Conservation (phyloP, 768 basidiomycete genomes). For the Boletus pseudo-olivaceus region DNA sequence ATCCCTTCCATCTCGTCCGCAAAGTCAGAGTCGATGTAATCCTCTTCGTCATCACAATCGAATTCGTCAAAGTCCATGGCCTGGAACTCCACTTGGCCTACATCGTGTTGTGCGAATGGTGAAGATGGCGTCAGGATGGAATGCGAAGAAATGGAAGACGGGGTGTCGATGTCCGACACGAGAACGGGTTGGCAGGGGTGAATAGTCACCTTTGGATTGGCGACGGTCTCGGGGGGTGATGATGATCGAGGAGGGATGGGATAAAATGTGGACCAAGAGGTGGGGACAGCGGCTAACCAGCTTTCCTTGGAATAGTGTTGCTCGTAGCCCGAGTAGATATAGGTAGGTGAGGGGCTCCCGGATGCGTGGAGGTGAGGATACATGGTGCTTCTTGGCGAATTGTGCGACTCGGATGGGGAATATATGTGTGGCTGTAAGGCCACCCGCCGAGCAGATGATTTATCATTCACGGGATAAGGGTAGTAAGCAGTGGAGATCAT, state of each 20-base stretch:
- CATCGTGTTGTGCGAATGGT: slow-evolving; percentile 23
- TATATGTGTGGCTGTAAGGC: slow-evolving; percentile 31
- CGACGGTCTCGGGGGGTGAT: slow-evolving; percentile 10
- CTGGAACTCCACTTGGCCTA: slow-evolving; percentile 8
- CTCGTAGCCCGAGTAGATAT: slow-evolving; percentile 23
- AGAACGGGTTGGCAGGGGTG: slow-evolving; percentile 20
- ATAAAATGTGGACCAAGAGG: slow-evolving; percentile 22
- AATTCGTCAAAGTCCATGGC: slow-evolving; percentile 32
- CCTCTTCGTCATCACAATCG: slow-evolving; percentile 32
- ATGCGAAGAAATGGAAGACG: slow-evolving; percentile 31
- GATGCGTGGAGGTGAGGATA: slow-evolving; percentile 23
- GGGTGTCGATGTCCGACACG: slow-evolving; percentile 29
- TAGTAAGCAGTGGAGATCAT: slow-evolving; percentile 33
- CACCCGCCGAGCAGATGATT: slow-evolving; percentile 19
- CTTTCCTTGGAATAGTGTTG: slow-evolving; percentile 22
- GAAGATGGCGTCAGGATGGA: slow-evolving; percentile 32
- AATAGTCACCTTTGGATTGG: slow-evolving; percentile 31
- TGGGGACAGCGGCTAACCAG: slow-evolving; percentile 10
- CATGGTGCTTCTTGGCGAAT: slow-evolving; percentile 23
- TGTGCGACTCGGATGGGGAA: slow-evolving; percentile 25
- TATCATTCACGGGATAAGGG: slow-evolving; percentile 26
- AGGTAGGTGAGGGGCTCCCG: slow-evolving; percentile 19
- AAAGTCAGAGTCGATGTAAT: slow-evolving; percentile 31
- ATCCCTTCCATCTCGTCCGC: slow-evolving; percentile 32
- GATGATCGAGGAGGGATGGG: slow-evolving; percentile 14